phyloP scores from a whole-genome alignment of 257 asterid species.

The Lithospermum erythrorhizon region DNA sequence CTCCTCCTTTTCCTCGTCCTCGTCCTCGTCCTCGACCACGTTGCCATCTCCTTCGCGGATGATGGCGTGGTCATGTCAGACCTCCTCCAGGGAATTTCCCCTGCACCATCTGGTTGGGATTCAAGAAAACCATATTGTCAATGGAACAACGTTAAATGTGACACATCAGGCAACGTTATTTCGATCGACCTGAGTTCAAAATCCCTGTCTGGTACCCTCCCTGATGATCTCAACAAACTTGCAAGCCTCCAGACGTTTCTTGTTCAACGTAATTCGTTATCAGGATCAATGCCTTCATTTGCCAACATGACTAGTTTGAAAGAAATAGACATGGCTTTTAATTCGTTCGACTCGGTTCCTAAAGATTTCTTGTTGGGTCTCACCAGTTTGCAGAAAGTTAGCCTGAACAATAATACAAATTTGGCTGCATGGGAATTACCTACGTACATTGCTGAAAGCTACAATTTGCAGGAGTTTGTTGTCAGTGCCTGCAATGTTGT shows the following conservation, averaged over 20 bases:
- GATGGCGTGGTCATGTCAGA: slow-evolving; percentile 54
- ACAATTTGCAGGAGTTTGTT: slow-evolving; percentile 34
- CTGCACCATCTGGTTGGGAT: slow-evolving; percentile 62
- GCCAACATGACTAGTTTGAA: slow-evolving; percentile 48
- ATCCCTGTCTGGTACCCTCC: slow-evolving; percentile 53
- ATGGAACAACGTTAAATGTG: slow-evolving; percentile 58
- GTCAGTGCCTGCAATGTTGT: slow-evolving; percentile 49
- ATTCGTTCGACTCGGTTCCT: slow-evolving; percentile 42
- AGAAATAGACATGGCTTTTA: slow-evolving; percentile 37
- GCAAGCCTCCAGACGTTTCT: slow-evolving; percentile 45
- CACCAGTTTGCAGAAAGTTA: slow-evolving; percentile 30
- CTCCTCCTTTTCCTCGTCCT: not conserved
- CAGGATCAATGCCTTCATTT: slow-evolving; percentile 68
- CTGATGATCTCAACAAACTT: slow-evolving; percentile 47
- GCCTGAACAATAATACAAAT: slow-evolving; percentile 33
- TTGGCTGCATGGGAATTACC: slow-evolving; percentile 71
- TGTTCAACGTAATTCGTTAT: slow-evolving; percentile 46
- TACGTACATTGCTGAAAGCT: slow-evolving; percentile 30
- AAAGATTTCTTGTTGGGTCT: slow-evolving; percentile 30
- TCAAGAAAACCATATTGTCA: slow-evolving; percentile 35
- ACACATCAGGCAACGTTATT: slow-evolving; percentile 34
- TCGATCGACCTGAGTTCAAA: slow-evolving; percentile 41
- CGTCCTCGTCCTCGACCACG: slow-evolving; percentile 2
- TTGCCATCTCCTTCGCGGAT: slow-evolving; percentile 33
- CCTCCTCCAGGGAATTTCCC: slow-evolving; percentile 44